Evolutionary conservation across 768 basidiomycete species (phyloP).

Genomic region (Dentipellis sp.): DNA sequence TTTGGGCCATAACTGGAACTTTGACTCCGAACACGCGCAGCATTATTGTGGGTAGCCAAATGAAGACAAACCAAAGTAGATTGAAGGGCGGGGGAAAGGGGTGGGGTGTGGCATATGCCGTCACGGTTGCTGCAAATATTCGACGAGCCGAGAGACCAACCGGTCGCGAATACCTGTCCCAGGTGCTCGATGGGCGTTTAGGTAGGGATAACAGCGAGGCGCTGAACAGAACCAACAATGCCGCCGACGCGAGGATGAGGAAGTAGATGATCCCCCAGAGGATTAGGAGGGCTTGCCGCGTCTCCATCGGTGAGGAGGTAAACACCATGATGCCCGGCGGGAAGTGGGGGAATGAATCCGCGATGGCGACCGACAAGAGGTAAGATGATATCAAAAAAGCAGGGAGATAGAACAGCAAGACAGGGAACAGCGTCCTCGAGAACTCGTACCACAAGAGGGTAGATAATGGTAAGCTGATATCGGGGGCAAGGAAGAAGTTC

Average conservation of each 20-base stretch:
- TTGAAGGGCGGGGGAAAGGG: slow-evolving; percentile 47
- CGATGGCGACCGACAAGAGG: slow-evolving; percentile 40
- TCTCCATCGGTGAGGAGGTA: slow-evolving; percentile 34
- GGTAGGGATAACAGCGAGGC: slow-evolving; percentile 13
- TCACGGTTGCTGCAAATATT: slow-evolving; percentile 27
- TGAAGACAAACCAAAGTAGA: slow-evolving; percentile 23
- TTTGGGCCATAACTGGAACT: slow-evolving; percentile 2
- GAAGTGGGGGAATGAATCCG: slow-evolving; percentile 20
- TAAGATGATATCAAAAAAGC: slow-evolving; percentile 32
- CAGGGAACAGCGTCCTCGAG: slow-evolving; percentile 28
- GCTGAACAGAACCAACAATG: slow-evolving; percentile 24
- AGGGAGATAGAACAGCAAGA: slow-evolving; percentile 39
- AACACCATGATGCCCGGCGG: slow-evolving; percentile 10
- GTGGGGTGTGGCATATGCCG: slow-evolving; percentile 25
- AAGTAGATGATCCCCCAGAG: slow-evolving; percentile 28
- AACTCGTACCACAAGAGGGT: slow-evolving; percentile 31
- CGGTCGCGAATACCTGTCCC: slow-evolving; percentile 40
- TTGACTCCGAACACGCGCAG: slow-evolving; percentile 15
- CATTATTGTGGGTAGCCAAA: slow-evolving; percentile 11
- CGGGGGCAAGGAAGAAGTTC: slow-evolving; percentile 30
- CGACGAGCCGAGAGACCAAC: slow-evolving; percentile 38
- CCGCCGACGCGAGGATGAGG: slow-evolving; percentile 24
- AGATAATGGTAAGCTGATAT: slow-evolving; percentile 34
- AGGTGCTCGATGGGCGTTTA: slow-evolving; percentile 15
- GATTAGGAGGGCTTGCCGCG: slow-evolving; percentile 32